A percentile compares a stretch with the other conserved stretches of the same genome.
Conservation (phyloP, 2,329 filamentous ascomycete genomes). For the Alternaria conjuncta region DNA sequence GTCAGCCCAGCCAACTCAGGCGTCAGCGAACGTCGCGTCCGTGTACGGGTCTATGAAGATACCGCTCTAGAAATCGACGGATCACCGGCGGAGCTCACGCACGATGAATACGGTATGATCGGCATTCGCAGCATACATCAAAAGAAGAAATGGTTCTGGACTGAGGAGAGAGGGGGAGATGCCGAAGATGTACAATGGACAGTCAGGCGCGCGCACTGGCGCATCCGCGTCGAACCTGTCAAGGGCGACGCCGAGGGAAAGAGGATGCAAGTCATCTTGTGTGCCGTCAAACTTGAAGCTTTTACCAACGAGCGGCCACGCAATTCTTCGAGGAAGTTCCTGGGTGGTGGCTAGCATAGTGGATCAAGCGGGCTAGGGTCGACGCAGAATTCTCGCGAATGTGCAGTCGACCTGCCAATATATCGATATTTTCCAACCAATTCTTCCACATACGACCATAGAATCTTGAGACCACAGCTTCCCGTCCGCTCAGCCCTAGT, state of each 20-base stretch:
- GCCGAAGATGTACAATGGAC: slow-evolving; percentile 40
- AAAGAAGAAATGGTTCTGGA: not conserved
- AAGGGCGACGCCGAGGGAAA: slow-evolving; percentile 53
- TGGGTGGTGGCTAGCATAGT: slow-evolving; percentile 46
- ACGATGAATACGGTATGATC: slow-evolving; percentile 4
- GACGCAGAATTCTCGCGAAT: not conserved
- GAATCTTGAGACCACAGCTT: not conserved
- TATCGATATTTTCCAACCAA: not conserved
- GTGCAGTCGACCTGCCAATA: not conserved
- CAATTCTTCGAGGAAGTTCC: slow-evolving; percentile 70
- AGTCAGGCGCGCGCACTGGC: slow-evolving; percentile 50
- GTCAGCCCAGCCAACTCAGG: slow-evolving; percentile 73
- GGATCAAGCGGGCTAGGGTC: not conserved
- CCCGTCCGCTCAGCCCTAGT: slow-evolving; percentile 4
- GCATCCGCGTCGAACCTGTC: slow-evolving; percentile 63
- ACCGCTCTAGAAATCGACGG: slow-evolving; percentile 36
- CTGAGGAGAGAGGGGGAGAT: not conserved
- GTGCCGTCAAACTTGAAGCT: slow-evolving; percentile 78
- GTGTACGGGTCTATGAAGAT: slow-evolving; percentile 37
- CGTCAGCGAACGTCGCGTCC: slow-evolving; percentile 71
- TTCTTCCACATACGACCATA: slow-evolving; percentile 11
- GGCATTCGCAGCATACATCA: slow-evolving; percentile 19
- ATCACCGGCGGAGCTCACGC: slow-evolving; percentile 22
- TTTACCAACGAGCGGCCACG: slow-evolving; percentile 69
- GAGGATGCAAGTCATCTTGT: slow-evolving; percentile 72